Conservation (phyloP, 2,329 filamentous ascomycete species). For the Cercospora zeina region DNA sequence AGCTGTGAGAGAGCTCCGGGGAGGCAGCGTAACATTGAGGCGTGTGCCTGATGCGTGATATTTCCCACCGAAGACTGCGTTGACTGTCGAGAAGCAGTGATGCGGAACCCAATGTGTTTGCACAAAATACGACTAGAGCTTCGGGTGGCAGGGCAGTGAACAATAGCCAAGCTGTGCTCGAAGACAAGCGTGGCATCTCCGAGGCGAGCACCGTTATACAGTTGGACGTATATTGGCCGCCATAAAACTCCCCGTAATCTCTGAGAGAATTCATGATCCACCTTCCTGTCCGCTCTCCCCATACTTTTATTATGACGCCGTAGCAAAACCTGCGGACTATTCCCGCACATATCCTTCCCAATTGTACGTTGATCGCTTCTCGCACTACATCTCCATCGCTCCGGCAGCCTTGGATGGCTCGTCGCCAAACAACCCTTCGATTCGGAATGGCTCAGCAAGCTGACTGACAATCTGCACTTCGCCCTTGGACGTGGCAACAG, state of each 20-base stretch:
- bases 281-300: background rate
- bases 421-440: constrained; percentile 88
- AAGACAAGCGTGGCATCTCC: background rate
- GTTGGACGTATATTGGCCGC: background rate
- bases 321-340: background rate
- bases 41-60: background rate
- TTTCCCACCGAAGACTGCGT: background rate
- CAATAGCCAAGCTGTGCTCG: background rate
- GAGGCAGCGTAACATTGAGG: background rate
- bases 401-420: constrained; percentile 41
- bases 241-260: background rate
- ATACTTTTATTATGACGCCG: background rate
- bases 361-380: background rate
- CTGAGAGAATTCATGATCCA: background rate
- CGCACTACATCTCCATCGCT: constrained; percentile 24
- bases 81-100: background rate
- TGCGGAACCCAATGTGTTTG: background rate
- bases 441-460: constrained; percentile 92
- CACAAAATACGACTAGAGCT: background rate
- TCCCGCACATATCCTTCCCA: background rate
- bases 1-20: background rate
- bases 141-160: background rate
- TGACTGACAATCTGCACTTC: constrained; percentile 83
- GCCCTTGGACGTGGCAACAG: constrained; percentile 55
- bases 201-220: background rate